These are phyloP conservation scores for Sporopachydermia cereana DNA, from an alignment of 1,139 yeast species.

Conservation along the genomic window DNA sequence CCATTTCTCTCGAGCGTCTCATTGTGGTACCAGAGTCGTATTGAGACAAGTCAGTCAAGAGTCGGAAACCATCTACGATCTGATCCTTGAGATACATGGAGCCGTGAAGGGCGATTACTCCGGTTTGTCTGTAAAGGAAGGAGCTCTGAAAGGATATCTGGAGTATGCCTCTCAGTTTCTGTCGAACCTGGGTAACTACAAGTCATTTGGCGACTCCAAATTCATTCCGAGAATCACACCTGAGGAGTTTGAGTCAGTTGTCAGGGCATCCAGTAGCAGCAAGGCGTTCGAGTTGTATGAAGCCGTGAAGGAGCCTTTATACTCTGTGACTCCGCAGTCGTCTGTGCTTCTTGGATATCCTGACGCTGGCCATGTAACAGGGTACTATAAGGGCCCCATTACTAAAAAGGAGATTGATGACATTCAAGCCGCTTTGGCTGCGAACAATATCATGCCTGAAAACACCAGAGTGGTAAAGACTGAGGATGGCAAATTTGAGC, in stretches of 20 bases:
- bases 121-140: conserved; percentile 24
- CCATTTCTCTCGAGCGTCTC: conserved; percentile 70
- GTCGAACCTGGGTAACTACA: conserved; percentile 74
- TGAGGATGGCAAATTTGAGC: conserved; percentile 21
- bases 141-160: conserved; percentile 37
- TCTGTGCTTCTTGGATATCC: conserved; percentile 64
- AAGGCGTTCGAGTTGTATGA: conserved; percentile 31
- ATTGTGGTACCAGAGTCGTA: conserved; percentile 70
- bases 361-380: conserved; percentile 59
- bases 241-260: conserved; percentile 37
- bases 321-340: conserved; percentile 34
- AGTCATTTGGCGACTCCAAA: conserved; percentile 82
- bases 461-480: conserved; percentile 53
- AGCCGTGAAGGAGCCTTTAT: conserved; percentile 37
- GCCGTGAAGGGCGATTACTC: conserved; percentile 43
- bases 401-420: conserved; percentile 52
- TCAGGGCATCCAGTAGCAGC: conserved; percentile 25
- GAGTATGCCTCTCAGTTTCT: conserved; percentile 76
- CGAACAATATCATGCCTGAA: conserved; percentile 63
- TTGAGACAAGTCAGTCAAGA: conserved; percentile 79
- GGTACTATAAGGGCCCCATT: conserved; percentile 50
- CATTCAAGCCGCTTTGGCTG: conserved; percentile 51
- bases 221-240: conserved; percentile 53
- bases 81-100: conserved; percentile 47
- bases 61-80: conserved; percentile 61